Evolutionary conservation across 164 flowering plant genomes (phyloP), one percentile per base, ranked within the genome.

Genomic region (Pachysandra terminalis): DNA sequence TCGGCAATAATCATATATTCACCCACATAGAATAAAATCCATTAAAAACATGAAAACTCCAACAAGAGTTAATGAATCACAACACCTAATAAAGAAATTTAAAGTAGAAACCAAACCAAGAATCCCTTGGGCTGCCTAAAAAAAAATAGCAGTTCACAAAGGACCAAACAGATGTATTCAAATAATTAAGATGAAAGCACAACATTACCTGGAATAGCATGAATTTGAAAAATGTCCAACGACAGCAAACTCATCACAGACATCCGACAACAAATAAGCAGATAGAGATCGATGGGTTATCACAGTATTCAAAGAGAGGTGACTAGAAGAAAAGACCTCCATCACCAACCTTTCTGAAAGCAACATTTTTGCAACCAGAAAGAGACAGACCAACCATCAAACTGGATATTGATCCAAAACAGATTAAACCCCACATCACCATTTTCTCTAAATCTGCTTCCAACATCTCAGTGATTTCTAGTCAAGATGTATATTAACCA

Each of bases 271-370:
- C 63, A 73, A 64, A 62, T 68, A 68, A n/a, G 35, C 17, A 27
- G 74, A 75, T 23, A 74, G 56, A 59, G 73, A 71, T 65, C 67
- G 68, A 76, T 68, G 35, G n/a, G n/a, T n/a, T n/a, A n/a, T n/a
- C n/a, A n/a, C n/a, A n/a, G n/a, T n/a, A n/a, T n/a, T n/a, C n/a
- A n/a, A n/a, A n/a, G n/a, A n/a, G n/a, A n/a, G n/a, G n/a, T n/a
- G n/a, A n/a, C n/a, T n/a, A n/a, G n/a, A n/a, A 35, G 66, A 68
- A 68, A 63, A 62, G 23, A 73, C 14, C 27, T 62, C 68, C 74
- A 75, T 59, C 74, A 65, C 70, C 81, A 69, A 78, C 68, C 81
- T n/a, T n/a, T n/a, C n/a, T n/a, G n/a, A n/a, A n/a, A n/a, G n/a
- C n/a, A n/a, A n/a, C n/a, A n/a, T n/a, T n/a, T n/a, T n/a, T n/a